Evolutionary conservation across 1,284 basidiomycete genomes (phyloP).

Genomic region (Ustilago cynodontis): DNA sequence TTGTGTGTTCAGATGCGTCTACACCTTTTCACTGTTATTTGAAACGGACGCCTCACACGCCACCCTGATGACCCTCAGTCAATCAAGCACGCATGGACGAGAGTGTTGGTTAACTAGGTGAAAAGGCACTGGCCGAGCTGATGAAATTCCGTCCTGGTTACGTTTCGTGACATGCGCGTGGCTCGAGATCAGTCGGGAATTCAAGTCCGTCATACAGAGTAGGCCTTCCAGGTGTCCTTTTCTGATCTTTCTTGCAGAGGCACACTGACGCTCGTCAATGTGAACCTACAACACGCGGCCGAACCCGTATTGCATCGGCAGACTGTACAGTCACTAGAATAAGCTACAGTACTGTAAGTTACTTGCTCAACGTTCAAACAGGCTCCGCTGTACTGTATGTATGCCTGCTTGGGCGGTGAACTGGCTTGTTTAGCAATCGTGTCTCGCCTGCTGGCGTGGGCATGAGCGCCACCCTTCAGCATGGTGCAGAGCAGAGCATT

Average conservation of each 20-base stretch:
- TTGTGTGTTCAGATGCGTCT: too few species aligned
- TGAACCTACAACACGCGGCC: not conserved
- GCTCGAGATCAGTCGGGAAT: not conserved
- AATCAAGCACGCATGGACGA: too few species aligned
- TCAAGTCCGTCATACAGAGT: not conserved
- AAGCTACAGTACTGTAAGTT: too few species aligned
- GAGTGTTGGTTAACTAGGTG: too few species aligned
- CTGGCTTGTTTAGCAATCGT: not conserved
- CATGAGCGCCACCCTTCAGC: not conserved
- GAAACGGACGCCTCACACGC: too few species aligned
- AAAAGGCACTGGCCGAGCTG: too few species aligned
- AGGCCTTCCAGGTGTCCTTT: not conserved
- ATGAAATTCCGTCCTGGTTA: too few species aligned
- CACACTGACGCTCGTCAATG: too few species aligned
- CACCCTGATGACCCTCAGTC: too few species aligned
- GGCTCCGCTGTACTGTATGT: not conserved
- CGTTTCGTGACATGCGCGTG: not conserved
- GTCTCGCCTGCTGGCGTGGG: constrained; percentile 1
- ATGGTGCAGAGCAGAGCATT: not conserved
- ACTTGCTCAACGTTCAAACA: not conserved
- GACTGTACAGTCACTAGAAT: not conserved
- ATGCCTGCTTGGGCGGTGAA: not conserved
- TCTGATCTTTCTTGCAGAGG: not conserved
- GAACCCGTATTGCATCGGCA: not conserved
- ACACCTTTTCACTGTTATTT: too few species aligned